Percentiles rank a stretch among this genome's conserved stretches.
Evolutionary conservation across 2,329 filamentous ascomycete species (phyloP).

Genomic region (Claviceps fusiformis): DNA sequence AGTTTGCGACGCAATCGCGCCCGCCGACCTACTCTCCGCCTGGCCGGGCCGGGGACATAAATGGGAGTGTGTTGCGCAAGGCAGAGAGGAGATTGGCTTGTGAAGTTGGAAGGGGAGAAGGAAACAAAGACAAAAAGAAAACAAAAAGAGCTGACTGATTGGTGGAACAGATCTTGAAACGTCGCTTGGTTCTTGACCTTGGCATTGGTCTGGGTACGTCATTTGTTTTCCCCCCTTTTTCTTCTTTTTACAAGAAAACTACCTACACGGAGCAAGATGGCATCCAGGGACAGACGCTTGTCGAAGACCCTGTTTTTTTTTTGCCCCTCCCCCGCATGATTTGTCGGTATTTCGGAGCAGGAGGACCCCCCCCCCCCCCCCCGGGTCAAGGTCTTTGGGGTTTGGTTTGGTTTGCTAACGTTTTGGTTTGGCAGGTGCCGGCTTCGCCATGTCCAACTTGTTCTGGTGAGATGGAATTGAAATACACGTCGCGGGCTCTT

Average conservation of each 20-base stretch:
- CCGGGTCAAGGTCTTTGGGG: too few species aligned
- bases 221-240: neutral
- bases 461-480: conserved; percentile 37
- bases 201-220: conserved; percentile 41
- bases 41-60: neutral
- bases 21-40: neutral
- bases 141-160: conserved; percentile 23
- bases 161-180: conserved; percentile 43
- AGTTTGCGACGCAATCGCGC: conserved; percentile 15
- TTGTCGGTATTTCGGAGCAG: too few species aligned
- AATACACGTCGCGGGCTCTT: neutral
- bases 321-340: neutral
- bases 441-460: conserved; percentile 38
- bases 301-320: neutral
- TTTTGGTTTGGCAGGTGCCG: conserved; percentile 27
- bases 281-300: neutral
- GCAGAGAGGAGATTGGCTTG: too few species aligned
- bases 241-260: too few species aligned
- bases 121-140: neutral
- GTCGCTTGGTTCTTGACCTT: conserved; percentile 43
- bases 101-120: neutral
- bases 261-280: neutral
- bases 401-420: conserved; percentile 19
- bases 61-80: neutral
- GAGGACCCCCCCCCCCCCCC: too few species aligned